Evolutionary conservation across 805 yeast species (phyloP), one percentile per base, ranked within the genome.

Genomic region (Saccharomycopsis selenospora): DNA sequence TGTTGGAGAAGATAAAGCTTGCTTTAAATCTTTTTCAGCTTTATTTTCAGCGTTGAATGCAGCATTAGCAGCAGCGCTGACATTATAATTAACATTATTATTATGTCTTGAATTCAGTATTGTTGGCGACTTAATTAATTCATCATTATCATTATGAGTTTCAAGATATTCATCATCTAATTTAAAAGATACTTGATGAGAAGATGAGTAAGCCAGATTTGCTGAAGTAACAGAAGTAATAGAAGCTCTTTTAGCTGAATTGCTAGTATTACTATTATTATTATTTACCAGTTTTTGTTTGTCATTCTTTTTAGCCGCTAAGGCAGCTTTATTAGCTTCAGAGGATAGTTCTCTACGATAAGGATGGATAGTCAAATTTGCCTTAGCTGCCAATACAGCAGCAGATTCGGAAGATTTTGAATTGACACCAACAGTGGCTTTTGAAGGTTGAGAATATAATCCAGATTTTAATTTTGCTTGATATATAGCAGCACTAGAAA

Each of bases 381-480:
- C 66, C 10, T 80, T 75, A 4, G 85, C 76, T 2, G 93, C 95
- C 53, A 83, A 68, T 47, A 82, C 67, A 1, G 93, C 93, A 43
- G 95, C 91, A 4, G 60, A 81, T 88, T 13, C 86, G 75, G 25
- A 89, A 86, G 20, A 53, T 49, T 7, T 61, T 57, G 38, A 76
- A 71, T 76, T 72, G 26, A 82, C 84, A n/a, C 91, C 90, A 4
- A 79, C 65, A 8, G 72, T 65, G 45, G 64, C 68, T 17, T 73
- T 8, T 60, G 64, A 77, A 42, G 76, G 84, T 55, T 72, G 67
- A 42, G 70, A 66, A 65, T 69, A 82, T 30, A 77, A 70, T 25
- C 90, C 90, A 57, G 80, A 82, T 58, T 77, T 82, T 60, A 82
- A 65, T 56, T 80, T 81, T 48, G 87, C 90, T 57, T 77, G 81